Evolutionary conservation across 805 yeast genomes (phyloP), one percentile per base, ranked within the genome.

Genomic region (Saturnispora dispora): DNA sequence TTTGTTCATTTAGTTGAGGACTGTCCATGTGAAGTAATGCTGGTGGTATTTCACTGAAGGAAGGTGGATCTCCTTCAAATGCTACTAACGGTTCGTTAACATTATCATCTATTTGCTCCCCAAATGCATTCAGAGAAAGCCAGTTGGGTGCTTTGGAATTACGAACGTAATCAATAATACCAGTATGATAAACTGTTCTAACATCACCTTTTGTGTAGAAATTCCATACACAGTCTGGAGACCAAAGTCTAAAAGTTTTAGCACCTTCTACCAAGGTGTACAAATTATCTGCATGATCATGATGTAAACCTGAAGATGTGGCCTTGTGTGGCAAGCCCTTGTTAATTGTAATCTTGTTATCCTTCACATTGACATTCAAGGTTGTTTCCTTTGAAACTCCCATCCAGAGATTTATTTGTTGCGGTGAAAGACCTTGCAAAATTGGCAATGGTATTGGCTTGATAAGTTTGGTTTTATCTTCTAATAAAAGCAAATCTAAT

Each of bases 241-340:
- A 70, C 59, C 74, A 83, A 5, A 85, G 58, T 0, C 90, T 83
- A 63, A 85, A 85, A 53, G 89, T 62, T 58, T 85, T 85, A 7
- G 58, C 60, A 0, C 91, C 93, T 27, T 72, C 65, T 1, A 79
- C 60, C 1, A 85, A 77, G 4, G 84, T 70, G 61, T 85, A 85
- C 35, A 85, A 66, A 59, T 85, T 85, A 60, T 84, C 90, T 1
- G 90, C 87, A 64, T 84, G 90, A 62, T 85, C 91, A 62, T 85
- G 91, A 58, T 85, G 91, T 11, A 85, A 66, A 0, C 91, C 91
- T 1, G 89, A 82, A 0, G 88, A 82, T 0, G 81, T 71, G 1
- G 71, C 70, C n/a, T 57, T 57, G 1, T 77, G 76, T 1, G 88
- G 84, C 18, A 33, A 11, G 5, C 43, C 47, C 23, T 42, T 18